Conservation (phyloP, 352 stramenopile species). For the Aphanomyces astaci region DNA sequence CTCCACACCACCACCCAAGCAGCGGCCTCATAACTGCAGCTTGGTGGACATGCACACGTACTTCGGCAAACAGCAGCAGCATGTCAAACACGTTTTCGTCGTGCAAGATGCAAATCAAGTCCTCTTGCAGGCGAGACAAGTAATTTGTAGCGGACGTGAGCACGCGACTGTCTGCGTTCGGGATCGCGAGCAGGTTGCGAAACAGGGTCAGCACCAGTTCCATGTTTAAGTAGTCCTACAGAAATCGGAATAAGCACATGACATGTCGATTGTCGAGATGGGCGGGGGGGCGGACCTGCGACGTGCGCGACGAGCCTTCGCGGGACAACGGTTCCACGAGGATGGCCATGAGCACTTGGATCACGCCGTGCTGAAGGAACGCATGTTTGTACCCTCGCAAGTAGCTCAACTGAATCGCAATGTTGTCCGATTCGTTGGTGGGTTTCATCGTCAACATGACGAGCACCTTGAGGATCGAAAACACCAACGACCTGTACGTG, state of each 20-base stretch:
- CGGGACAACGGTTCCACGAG: conserved; percentile 69
- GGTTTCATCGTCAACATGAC: conserved; percentile 87
- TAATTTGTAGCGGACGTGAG: conserved; percentile 74
- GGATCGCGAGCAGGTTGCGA: conserved; percentile 73
- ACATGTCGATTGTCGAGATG: too few relatives aligned
- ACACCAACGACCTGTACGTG: conserved; percentile 48
- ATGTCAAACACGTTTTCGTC: conserved; percentile 84
- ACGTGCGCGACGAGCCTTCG: conserved; percentile 47
- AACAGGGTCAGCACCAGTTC: conserved; percentile 83
- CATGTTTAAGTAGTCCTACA: conserved; percentile 73
- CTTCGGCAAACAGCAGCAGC: conserved; percentile 72
- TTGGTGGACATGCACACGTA: conserved; percentile 9
- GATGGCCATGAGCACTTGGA: conserved; percentile 81
- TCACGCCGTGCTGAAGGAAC: conserved; percentile 57
- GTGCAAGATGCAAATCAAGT: conserved; percentile 67
- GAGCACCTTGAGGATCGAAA: conserved; percentile 85
- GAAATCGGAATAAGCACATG: too few relatives aligned
- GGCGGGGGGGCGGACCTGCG: too few relatives aligned
- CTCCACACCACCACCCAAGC: background rate
- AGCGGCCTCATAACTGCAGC: background rate
- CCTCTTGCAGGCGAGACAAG: conserved; percentile 71
- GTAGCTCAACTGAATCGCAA: conserved; percentile 73
- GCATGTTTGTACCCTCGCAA: conserved; percentile 79
- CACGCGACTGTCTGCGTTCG: conserved; percentile 68
- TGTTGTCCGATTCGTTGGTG: conserved; percentile 62